Evolutionary conservation across 108 stramenopile species (phyloP).

Genomic region (Skeletonema grethae): DNA sequence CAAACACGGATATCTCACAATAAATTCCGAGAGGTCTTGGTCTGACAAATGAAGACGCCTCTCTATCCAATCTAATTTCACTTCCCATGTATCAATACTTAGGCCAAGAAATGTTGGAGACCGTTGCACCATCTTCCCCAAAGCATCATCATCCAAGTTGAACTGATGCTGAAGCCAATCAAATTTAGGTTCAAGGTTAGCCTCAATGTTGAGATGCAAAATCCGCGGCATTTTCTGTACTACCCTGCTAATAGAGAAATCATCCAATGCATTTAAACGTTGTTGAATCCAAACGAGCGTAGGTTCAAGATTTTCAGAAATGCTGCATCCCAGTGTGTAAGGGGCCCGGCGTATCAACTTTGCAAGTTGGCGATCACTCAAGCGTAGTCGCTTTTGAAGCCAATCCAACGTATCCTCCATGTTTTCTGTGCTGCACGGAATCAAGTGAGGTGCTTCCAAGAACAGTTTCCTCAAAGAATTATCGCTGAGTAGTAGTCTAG

Average conservation of each 20-base stretch:
- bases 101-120: conserved; percentile 3
- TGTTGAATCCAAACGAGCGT: background rate
- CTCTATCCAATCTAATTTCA: conserved; percentile 3
- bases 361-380: background rate
- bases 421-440: background rate
- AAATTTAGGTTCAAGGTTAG: conserved; percentile 1
- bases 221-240: background rate
- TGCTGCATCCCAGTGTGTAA: background rate
- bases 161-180: conserved; percentile 2
- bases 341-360: background rate
- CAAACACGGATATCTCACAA: background rate
- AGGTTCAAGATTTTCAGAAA: conserved; percentile 7
- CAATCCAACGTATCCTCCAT: background rate
- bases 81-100: background rate
- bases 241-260: background rate
- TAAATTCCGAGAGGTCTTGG: conserved; percentile 2
- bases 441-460: conserved; percentile 2
- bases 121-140: conserved; percentile 5
- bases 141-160: background rate
- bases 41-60: background rate
- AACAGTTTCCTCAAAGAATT: background rate
- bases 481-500: background rate
- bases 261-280: background rate
- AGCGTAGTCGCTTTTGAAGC: background rate
- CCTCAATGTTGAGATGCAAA: conserved; percentile 3